A percentile compares a stretch with the other conserved stretches of the same genome.
phyloP scores from a whole-genome alignment of 192 early-diverging fungal genomes.

The Globomyces pollinis-pini region DNA sequence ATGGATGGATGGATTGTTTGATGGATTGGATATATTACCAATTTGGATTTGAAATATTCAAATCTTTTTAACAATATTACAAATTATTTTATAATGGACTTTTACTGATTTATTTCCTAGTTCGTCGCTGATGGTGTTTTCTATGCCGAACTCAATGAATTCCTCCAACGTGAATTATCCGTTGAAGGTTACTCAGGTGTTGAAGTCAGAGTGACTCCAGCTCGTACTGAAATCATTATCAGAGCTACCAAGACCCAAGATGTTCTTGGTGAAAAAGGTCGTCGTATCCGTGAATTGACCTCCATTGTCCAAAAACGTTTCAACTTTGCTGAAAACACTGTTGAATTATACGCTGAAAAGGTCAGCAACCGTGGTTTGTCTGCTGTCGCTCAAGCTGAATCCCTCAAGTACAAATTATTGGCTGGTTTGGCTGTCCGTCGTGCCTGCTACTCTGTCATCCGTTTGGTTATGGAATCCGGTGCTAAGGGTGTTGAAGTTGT shows the following conservation, averaged over 20 bases:
- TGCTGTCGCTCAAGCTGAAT: constrained; percentile 98
- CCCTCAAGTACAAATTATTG: constrained; percentile 95
- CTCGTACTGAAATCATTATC: constrained; percentile 99
- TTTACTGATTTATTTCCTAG: constrained; percentile 23
- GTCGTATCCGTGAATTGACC: constrained; percentile 97
- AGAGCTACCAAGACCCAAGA: constrained; percentile 97
- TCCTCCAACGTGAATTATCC: constrained; percentile 94
- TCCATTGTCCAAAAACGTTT: constrained; percentile 98
- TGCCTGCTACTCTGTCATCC: constrained; percentile 96
- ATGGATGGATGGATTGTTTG: too few species aligned
- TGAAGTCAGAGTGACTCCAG: constrained; percentile 98
- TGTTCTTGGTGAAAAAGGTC: constrained; percentile 96
- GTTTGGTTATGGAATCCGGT: constrained; percentile 98
- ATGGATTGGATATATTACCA: too few species aligned
- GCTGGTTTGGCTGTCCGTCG: constrained; percentile 93
- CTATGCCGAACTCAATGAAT: constrained; percentile 99
- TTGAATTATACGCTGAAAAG: constrained; percentile 98
- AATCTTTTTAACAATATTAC: too few species aligned
- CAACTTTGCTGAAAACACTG: constrained; percentile 97
- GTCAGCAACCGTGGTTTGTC: constrained; percentile 94
- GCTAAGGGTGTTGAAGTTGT: constrained; percentile 99
- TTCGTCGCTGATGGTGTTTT: constrained; percentile 99
- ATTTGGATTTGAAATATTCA: too few species aligned
- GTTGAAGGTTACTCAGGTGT: constrained; percentile 98
- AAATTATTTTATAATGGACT: too few species aligned